phyloP scores from a whole-genome alignment of 768 basidiomycete species.

The Leccinum subgranulosum region DNA sequence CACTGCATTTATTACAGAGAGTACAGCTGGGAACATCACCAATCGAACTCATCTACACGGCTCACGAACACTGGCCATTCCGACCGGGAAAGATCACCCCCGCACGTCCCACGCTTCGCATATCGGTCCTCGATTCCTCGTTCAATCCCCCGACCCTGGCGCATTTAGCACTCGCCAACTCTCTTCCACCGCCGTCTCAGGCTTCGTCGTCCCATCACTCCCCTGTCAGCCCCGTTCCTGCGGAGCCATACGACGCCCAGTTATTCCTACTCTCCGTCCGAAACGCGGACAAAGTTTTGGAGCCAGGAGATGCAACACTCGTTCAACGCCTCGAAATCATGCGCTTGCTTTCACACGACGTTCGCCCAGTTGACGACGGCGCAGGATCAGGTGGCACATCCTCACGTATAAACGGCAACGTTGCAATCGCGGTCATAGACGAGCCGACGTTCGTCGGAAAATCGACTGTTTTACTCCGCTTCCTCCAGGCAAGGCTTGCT shows the following conservation, averaged over 20 bases:
- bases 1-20: slow-evolving; percentile 20
- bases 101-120: slow-evolving; percentile 34
- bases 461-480: slow-evolving; percentile 53
- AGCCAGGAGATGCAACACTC: slow-evolving; percentile 67
- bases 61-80: slow-evolving; percentile 67
- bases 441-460: slow-evolving; percentile 91
- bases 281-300: slow-evolving; percentile 81
- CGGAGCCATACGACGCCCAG: slow-evolving; percentile 58
- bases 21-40: slow-evolving; percentile 45
- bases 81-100: slow-evolving; percentile 24
- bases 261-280: slow-evolving; percentile 79
- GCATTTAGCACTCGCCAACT: slow-evolving; percentile 72
- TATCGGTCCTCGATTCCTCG: slow-evolving; percentile 85
- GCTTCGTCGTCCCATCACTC: too few relatives aligned
- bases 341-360: slow-evolving; percentile 55
- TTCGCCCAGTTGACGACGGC: slow-evolving; percentile 18
- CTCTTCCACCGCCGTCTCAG: slow-evolving; percentile 24
- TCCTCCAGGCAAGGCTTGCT: slow-evolving; percentile 36
- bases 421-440: slow-evolving; percentile 79
- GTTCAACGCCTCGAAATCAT: slow-evolving; percentile 89
- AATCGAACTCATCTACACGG: slow-evolving; percentile 58
- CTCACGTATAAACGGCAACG: slow-evolving; percentile 34
- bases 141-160: slow-evolving; percentile 92
- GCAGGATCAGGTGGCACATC: not conserved
- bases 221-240: not conserved